These are phyloP conservation scores for Cladosporium cucumerinum DNA, from an alignment of 2,329 filamentous ascomycete genomes.

Conservation along the genomic window DNA sequence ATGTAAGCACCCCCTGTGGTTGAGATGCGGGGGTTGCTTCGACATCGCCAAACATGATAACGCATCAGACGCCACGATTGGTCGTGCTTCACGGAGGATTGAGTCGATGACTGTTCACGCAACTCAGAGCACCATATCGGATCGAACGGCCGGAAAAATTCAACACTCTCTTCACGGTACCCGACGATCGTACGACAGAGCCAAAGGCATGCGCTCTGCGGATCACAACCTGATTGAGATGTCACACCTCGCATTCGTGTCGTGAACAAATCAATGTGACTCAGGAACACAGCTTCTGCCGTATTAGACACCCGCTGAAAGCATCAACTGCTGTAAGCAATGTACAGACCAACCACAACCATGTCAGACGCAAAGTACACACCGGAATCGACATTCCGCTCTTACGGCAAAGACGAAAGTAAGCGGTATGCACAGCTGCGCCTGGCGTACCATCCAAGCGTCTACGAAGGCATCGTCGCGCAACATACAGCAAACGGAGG, in stretches of 20 bases:
- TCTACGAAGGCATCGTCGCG: conserved; percentile 49
- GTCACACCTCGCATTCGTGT: neutral
- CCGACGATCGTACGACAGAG: neutral
- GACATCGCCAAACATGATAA: neutral
- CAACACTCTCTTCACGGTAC: neutral
- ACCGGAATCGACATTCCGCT: neutral
- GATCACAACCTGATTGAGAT: neutral
- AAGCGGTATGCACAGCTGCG: conserved; percentile 1
- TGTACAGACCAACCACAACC: neutral
- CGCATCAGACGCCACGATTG: neutral
- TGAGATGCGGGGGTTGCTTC: neutral
- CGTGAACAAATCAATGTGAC: neutral
- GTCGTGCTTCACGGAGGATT: neutral
- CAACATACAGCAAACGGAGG: conserved; percentile 47
- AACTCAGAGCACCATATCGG: neutral
- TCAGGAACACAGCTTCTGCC: neutral
- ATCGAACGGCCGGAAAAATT: neutral
- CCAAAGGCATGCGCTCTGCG: neutral
- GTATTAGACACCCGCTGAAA: neutral
- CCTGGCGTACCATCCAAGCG: conserved; percentile 40
- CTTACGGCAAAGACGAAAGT: neutral
- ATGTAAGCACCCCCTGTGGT: neutral
- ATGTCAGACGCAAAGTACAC: neutral
- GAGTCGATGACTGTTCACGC: neutral
- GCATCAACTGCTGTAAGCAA: neutral